Percentiles rank a stretch among this genome's conserved stretches.
phyloP scores from a whole-genome alignment of 805 yeast genomes.

The Saccharomycopsis oosterbeekiorum region DNA sequence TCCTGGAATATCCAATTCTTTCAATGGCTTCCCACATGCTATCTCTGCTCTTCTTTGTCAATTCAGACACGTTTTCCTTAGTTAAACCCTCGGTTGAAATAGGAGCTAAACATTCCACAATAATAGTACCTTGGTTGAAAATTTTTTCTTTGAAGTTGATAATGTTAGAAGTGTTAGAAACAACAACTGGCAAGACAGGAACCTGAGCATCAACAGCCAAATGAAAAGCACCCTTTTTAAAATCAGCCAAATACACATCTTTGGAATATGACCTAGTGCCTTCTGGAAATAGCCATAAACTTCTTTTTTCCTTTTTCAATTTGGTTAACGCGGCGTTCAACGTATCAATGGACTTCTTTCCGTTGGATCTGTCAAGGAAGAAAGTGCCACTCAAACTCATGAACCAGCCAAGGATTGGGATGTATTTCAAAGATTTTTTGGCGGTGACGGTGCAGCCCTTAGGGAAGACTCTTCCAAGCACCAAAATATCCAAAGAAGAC shows the following conservation, averaged over 20 bases:
- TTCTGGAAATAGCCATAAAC: conserved; percentile 89
- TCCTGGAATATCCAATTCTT: conserved; percentile 30
- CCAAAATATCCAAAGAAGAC: conserved; percentile 72
- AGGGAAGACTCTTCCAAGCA: conserved; percentile 80
- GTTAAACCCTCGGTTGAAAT: conserved; percentile 60
- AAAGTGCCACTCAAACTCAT: conserved; percentile 87
- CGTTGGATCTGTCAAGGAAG: conserved; percentile 75
- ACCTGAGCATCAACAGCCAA: conserved; percentile 87
- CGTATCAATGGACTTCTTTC: conserved; percentile 65
- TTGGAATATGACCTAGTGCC: conserved; percentile 85
- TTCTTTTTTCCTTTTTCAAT: conserved; percentile 56
- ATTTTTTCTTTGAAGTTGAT: conserved; percentile 49
- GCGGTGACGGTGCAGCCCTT: conserved; percentile 88
- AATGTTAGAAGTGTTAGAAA: conserved; percentile 72
- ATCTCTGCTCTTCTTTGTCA: conserved; percentile 46
- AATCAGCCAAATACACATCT: conserved; percentile 64
- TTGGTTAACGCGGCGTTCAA: conserved; percentile 57
- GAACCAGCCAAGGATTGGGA: conserved; percentile 96
- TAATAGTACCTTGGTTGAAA: conserved; percentile 72
- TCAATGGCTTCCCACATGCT: conserved; percentile 40
- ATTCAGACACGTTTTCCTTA: conserved; percentile 57
- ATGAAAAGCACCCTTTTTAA: conserved; percentile 97
- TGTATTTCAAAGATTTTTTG: conserved; percentile 68
- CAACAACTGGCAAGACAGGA: conserved; percentile 83
- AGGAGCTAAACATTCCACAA: conserved; percentile 74